Conservation (phyloP, 345 rosid genomes). For the Moringa oleifera region DNA sequence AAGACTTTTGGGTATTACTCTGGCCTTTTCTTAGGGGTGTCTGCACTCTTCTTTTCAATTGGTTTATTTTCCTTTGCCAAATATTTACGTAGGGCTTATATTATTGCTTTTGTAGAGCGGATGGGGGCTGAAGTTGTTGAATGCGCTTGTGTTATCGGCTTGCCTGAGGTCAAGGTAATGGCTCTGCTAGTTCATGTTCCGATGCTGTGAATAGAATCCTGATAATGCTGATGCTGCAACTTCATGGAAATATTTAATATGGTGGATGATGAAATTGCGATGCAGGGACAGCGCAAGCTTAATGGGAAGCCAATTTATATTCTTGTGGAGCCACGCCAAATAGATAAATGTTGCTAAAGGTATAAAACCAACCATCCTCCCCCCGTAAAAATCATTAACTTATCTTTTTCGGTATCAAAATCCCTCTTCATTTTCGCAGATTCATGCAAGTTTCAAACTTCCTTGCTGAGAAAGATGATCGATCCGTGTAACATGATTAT, state of each 20-base stretch:
- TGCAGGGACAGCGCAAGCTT: slow-evolving; percentile 61
- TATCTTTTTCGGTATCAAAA: background rate
- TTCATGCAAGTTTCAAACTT: background rate
- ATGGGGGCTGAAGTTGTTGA: slow-evolving; percentile 60
- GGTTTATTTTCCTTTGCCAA: background rate
- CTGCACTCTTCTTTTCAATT: no score
- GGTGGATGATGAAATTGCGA: no score
- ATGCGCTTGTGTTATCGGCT: slow-evolving; percentile 76
- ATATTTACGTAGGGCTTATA: slow-evolving; percentile 1
- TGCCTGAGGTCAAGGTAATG: slow-evolving; percentile 66
- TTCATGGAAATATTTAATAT: no score
- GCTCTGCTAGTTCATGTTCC: background rate
- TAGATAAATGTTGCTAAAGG: slow-evolving; percentile 31
- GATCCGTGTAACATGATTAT: no score
- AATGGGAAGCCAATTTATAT: slow-evolving; percentile 66
- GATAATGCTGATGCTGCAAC: no score
- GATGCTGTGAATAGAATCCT: no score
- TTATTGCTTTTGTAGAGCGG: slow-evolving; percentile 38
- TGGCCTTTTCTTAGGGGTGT: background rate
- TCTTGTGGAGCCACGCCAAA: slow-evolving; percentile 71
- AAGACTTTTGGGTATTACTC: slow-evolving; percentile 55
- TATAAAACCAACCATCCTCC: no score
- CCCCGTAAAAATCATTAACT: no score
- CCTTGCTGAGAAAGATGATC: background rate
- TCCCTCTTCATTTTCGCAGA: background rate